Base-by-base conservation (phyloP, 257 asterid genomes). In the Nicotiana otophora region DNA sequence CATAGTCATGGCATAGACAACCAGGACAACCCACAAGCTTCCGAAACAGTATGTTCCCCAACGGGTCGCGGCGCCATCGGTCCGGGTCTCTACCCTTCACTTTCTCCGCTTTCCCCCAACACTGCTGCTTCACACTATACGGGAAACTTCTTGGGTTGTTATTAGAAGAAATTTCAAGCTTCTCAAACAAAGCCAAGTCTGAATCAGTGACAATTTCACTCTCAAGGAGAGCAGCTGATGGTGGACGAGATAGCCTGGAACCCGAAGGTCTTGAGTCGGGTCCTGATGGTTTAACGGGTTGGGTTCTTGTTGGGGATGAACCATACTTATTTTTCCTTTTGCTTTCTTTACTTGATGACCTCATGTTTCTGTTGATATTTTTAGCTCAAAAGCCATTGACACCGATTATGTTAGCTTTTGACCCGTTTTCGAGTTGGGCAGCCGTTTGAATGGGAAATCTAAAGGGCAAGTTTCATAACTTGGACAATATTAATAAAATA, bases 11-110 rank as follows among this genome's bases (percentile, higher is more conserved):
- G 90, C 99, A 96, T 64, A 96, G 90, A 86, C 99, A 96, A 86
- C 99, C 98, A 31, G 97, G 92, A 88, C 99, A 96, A 17, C 99
- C 99, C 3, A 94, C 99, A 54, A 96, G 96, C 90, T 96, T 96
- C 88, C 98, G 86, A 82, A 96, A 94, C 3, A 96, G 82, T 11
- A 16, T 84, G 87, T 96, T 94, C 19, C 98, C 99, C 81, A 96
- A 80, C 10, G 92, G 78, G 86, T 96, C 99, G 12, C 98, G 92
- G 16, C 99, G 97, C 98, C 99, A 94, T 39, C 98, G 83, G 7
- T 93, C 97, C 58, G 98, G 98, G 88, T 94, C 94, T 61, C 99
- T 96, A 11, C 98, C 98, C 81, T 90, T 93, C 75, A 96, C 86
- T 82, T 92, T 93, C 82, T 93, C 98, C 1, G 99, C 97, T 86